Base-by-base conservation (phyloP, 352 stramenopile genomes). In the Pseudoperonospora humuli region DNA sequence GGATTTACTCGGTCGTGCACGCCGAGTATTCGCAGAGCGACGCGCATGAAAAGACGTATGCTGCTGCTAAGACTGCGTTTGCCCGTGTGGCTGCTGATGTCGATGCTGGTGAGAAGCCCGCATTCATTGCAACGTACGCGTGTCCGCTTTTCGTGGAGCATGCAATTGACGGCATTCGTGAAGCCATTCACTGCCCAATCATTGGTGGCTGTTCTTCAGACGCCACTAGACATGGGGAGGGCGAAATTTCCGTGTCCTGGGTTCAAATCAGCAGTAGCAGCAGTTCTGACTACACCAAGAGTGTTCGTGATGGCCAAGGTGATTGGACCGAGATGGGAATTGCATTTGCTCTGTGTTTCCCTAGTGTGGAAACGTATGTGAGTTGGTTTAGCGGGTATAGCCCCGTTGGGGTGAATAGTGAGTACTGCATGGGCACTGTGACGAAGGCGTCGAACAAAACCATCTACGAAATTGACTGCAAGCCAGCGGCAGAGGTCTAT, bases 371-470 rank as follows among this genome's bases (percentile, higher is more conserved):
- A 50, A 91, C 78, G 19, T 83, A 85, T 27, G 75, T 91, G 35
- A 82, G 75, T 41, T 93, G 81, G 81, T 93, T 93, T 49, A 91
- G 76, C 32, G 78, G 81, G 19, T 91, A 93, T 45, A 84, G 67
- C n/a, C 76, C 81, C 3, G 71, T 90, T 3, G 72, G 74, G 7
- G 57, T 75, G 14, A 76, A 83, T 51, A 82, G 66, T 21, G 72
- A 87, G 28, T 84, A 85, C 38, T 93, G 81, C 59, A 88, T 88
- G 76, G 81, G 81, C 4, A 84, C 72, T 0, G 79, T 93, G 11
- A 91, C 81, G n/a, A 87, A 93, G 44, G 68, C 75, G 2, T 84
- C 76, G 2, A 84, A 79, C 59, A 90, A 91, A 49, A 86, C 62
- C 4, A 89, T 93, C 26, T 89, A 83, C 44, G 78, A 89, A 48